These are phyloP conservation scores for Aspergillus coremiiformis DNA, from an alignment of 495 filamentous ascomycete genomes.

Conservation along the genomic window DNA sequence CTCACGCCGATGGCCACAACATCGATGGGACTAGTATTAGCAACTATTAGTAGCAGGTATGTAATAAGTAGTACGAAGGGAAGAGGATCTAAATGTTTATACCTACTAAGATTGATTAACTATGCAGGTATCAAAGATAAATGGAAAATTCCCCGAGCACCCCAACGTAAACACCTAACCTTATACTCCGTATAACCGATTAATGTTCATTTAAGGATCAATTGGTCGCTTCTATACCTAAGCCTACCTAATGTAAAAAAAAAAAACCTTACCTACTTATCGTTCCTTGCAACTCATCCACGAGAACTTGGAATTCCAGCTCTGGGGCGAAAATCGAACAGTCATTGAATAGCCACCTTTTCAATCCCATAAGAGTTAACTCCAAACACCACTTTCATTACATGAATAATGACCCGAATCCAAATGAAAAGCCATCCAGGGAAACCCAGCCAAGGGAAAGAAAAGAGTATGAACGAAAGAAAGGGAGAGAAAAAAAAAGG, in stretches of 20 bases:
- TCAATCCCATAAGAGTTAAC: slow-evolving; percentile 5
- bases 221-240: neutral
- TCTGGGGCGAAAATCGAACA: neutral
- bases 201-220: neutral
- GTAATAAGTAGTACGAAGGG: no score
- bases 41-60: no score
- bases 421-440: slow-evolving; percentile 1
- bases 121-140: no score
- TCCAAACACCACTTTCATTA: slow-evolving; percentile 12
- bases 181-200: neutral
- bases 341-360: slow-evolving; percentile 16
- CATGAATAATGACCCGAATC: slow-evolving; percentile 9
- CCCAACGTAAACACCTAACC: neutral
- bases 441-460: neutral
- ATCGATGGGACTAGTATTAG: no score
- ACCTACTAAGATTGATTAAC: no score
- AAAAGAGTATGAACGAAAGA: neutral
- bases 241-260: neutral
- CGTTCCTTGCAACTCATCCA: slow-evolving; percentile 6
- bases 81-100: no score
- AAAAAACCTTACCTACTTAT: slow-evolving; percentile 6
- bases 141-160: neutral
- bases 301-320: neutral
- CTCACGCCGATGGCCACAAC: no score
- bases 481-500: slow-evolving; percentile 1